A percentile compares a stretch with the other conserved stretches of the same genome.
These are phyloP conservation scores for Aspergillus ochraceus DNA, from an alignment of 2,329 filamentous ascomycete species.

Conservation along the genomic window DNA sequence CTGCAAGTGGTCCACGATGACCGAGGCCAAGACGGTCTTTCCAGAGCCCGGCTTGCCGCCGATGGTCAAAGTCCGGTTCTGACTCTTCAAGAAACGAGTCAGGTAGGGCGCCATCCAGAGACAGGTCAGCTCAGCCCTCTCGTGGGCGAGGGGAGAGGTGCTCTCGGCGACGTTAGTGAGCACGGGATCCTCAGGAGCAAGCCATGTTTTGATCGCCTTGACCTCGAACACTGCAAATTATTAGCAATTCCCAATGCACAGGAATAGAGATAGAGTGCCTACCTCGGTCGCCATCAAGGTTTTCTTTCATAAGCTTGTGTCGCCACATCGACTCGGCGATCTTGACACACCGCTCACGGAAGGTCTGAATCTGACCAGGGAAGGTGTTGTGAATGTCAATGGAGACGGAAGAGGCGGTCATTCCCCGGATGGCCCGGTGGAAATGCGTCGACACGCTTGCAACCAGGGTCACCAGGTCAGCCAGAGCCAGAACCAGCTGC, in stretches of 20 bases:
- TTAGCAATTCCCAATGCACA: constrained; percentile 4
- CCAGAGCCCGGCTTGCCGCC: constrained; percentile 42
- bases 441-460: constrained; percentile 37
- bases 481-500: constrained; percentile 43
- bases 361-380: constrained; percentile 36
- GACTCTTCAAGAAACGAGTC: constrained; percentile 49
- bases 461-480: constrained; percentile 36
- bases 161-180: constrained; percentile 47
- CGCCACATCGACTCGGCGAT: constrained; percentile 43
- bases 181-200: constrained; percentile 49
- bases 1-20: constrained; percentile 43
- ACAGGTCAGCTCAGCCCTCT: constrained; percentile 54
- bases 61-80: constrained; percentile 46
- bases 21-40: constrained; percentile 40
- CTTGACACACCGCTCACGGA: constrained; percentile 34
- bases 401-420: constrained; percentile 25
- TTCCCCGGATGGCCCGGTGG: constrained; percentile 31
- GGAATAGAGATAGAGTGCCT: constrained; percentile 13
- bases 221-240: constrained; percentile 27
- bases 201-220: constrained; percentile 35
- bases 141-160: constrained; percentile 41
- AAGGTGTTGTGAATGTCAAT: constrained; percentile 43
- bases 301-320: constrained; percentile 36
- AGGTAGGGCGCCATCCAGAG: constrained; percentile 54
- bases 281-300: constrained; percentile 32